A percentile compares a stretch with the other conserved stretches of the same genome.
Evolutionary conservation across 768 basidiomycete genomes (phyloP).

Genomic region (Favolaschia claudopus): DNA sequence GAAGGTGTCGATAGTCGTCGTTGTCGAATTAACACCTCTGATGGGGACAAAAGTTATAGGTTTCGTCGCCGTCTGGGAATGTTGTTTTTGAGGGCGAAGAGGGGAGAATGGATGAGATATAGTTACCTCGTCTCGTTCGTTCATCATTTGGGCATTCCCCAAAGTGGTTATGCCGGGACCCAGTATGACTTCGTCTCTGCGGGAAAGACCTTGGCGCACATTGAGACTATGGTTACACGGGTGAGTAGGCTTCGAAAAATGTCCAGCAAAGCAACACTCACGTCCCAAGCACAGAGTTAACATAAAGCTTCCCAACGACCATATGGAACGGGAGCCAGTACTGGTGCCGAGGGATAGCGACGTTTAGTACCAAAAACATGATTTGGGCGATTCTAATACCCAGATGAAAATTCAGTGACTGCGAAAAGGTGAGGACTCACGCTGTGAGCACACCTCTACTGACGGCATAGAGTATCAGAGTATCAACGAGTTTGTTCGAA

Average conservation of each 20-base stretch:
- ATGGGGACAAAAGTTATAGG: conserved; percentile 10
- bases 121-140: conserved; percentile 11
- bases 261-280: neutral
- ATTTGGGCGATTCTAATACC: conserved; percentile 10
- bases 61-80: conserved; percentile 7
- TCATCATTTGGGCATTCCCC: neutral
- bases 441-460: conserved; percentile 18
- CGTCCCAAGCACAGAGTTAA: conserved; percentile 15
- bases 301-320: conserved; percentile 17
- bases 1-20: conserved; percentile 1
- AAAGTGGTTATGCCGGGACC: conserved; percentile 3
- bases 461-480: conserved; percentile 15
- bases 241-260: neutral
- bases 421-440: too few species aligned
- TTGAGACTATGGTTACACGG: conserved; percentile 9
- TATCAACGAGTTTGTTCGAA: conserved; percentile 18
- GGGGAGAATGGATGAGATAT: neutral
- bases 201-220: conserved; percentile 11
- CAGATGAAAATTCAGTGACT: neutral
- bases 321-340: conserved; percentile 15
- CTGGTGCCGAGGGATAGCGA: conserved; percentile 6
- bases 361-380: conserved; percentile 20
- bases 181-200: conserved; percentile 2
- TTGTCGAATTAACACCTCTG: neutral
- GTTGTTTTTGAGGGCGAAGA: too few species aligned